phyloP scores from a whole-genome alignment of 148 eudicot species.

The Cornus kousa region DNA sequence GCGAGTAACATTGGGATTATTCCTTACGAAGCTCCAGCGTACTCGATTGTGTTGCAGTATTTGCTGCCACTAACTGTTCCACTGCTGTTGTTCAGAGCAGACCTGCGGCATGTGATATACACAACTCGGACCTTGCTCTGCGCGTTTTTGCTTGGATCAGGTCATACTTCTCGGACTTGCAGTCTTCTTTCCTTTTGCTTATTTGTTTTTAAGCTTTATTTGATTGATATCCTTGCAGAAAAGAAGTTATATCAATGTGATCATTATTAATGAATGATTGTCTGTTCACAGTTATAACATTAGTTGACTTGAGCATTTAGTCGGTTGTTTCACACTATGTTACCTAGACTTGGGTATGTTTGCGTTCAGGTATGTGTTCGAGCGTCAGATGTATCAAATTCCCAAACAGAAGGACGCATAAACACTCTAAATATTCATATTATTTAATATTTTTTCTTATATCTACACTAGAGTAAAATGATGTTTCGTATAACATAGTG shows the following conservation, averaged over 20 bases:
- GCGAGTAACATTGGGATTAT: slow-evolving; percentile 89
- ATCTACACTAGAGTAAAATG: too few relatives aligned
- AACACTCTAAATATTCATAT: too few relatives aligned
- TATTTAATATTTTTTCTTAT: too few relatives aligned
- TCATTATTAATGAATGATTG: neutral
- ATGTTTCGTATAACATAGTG: too few relatives aligned
- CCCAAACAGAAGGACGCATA: too few relatives aligned
- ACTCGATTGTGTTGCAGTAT: slow-evolving; percentile 58
- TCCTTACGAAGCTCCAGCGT: slow-evolving; percentile 74
- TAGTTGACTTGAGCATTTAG: neutral
- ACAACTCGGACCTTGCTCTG: slow-evolving; percentile 75
- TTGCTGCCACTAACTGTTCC: slow-evolving; percentile 85
- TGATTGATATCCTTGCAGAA: neutral
- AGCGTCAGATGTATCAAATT: too few relatives aligned
- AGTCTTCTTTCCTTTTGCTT: neutral
- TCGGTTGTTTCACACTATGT: neutral
- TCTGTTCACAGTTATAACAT: neutral
- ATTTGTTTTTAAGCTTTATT: neutral
- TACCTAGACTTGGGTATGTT: too few relatives aligned
- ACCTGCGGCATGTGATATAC: slow-evolving; percentile 55
- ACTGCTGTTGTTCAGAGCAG: slow-evolving; percentile 83
- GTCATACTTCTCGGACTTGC: slow-evolving; percentile 30
- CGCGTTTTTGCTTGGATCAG: slow-evolving; percentile 85
- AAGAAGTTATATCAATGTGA: neutral
- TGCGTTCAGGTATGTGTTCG: too few relatives aligned